Percentiles rank a stretch among this genome's conserved stretches.
Evolutionary conservation across 1,284 basidiomycete genomes (phyloP).

Genomic region (Ustilago loliicola): DNA sequence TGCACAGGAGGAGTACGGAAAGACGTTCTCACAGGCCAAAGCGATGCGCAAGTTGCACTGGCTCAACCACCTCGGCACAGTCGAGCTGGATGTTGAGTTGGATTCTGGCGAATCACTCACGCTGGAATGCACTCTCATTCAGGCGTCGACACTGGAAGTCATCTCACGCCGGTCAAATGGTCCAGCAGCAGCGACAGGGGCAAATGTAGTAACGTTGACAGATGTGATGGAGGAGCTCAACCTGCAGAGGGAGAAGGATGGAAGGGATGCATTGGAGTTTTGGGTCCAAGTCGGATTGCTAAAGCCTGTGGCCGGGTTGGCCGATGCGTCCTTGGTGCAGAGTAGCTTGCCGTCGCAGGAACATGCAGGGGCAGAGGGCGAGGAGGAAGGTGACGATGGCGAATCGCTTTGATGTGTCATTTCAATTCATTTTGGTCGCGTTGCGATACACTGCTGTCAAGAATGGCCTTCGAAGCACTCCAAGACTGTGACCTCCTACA

Average conservation of each 20-base stretch:
- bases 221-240: slow-evolving; percentile 52
- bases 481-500: background rate
- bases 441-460: background rate
- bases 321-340: slow-evolving; percentile 44
- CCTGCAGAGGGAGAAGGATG: slow-evolving; percentile 43
- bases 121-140: slow-evolving; percentile 43
- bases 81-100: slow-evolving; percentile 59
- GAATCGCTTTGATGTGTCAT: slow-evolving; percentile 10
- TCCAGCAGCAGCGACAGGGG: background rate
- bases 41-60: slow-evolving; percentile 56
- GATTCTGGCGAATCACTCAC: slow-evolving; percentile 44
- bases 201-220: slow-evolving; percentile 36
- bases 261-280: slow-evolving; percentile 41
- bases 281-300: slow-evolving; percentile 32
- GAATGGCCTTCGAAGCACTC: background rate
- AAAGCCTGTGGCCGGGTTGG: slow-evolving; percentile 17
- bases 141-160: slow-evolving; percentile 44
- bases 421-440: background rate
- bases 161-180: slow-evolving; percentile 21
- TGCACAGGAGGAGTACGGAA: slow-evolving; percentile 51
- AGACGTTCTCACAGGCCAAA: slow-evolving; percentile 34
- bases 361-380: background rate
- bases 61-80: slow-evolving; percentile 59
- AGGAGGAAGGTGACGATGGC: slow-evolving; percentile 10
- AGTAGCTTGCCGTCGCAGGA: slow-evolving; percentile 12